phyloP scores from a whole-genome alignment of 2,329 filamentous ascomycete species.

The Diaporthe sp. region DNA sequence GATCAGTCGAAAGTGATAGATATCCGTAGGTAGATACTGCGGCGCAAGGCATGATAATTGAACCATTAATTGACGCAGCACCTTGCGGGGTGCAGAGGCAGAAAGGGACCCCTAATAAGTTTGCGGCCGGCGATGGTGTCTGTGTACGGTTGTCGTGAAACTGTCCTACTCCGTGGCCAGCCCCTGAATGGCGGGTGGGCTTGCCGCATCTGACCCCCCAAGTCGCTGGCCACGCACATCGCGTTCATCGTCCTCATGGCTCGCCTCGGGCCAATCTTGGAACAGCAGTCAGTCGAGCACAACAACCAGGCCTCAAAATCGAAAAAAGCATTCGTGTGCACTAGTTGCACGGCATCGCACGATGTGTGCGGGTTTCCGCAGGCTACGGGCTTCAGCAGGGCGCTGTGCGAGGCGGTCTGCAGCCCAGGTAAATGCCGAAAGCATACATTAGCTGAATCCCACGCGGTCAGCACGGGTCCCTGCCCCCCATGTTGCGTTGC shows the following conservation, averaged over 20 bases:
- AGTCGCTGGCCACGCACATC: not conserved
- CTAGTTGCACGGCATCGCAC: not conserved
- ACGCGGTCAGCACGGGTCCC: not conserved
- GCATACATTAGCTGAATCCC: not conserved
- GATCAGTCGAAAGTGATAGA: not conserved
- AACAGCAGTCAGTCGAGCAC: not conserved
- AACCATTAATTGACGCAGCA: not conserved
- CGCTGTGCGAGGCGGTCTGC: slow-evolving; percentile 5
- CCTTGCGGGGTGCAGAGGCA: not conserved
- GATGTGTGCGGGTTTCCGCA: slow-evolving; percentile 4
- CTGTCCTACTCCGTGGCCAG: slow-evolving; percentile 14
- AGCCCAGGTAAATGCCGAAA: slow-evolving; percentile 12
- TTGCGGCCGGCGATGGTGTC: slow-evolving; percentile 29
- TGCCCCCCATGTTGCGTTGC: not conserved
- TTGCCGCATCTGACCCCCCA: not conserved
- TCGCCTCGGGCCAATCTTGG: too few relatives aligned
- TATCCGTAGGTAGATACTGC: not conserved
- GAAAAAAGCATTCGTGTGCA: not conserved
- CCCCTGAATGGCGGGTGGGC: slow-evolving; percentile 30
- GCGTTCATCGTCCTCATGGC: not conserved
- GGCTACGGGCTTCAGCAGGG: not conserved
- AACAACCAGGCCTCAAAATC: not conserved
- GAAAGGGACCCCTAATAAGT: not conserved
- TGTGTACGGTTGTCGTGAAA: slow-evolving; percentile 29
- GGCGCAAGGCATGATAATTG: not conserved